Conservation (phyloP, 768 basidiomycete genomes). For the Sporobolomyces roseus region DNA sequence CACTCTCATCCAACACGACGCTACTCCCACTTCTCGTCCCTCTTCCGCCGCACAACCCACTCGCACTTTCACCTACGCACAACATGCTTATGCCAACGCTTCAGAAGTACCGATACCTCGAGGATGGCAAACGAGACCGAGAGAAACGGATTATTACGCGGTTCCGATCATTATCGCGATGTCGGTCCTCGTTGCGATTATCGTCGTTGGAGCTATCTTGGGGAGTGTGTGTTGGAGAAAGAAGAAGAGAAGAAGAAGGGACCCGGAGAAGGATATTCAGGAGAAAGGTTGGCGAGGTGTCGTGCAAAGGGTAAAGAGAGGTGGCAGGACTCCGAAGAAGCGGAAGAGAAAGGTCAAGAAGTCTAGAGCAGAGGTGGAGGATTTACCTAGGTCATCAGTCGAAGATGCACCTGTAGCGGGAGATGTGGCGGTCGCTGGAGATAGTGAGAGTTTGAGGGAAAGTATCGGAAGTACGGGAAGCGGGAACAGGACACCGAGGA, state of each 20-base stretch:
- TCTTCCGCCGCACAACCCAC: not conserved
- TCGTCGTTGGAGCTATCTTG: conserved; percentile 25
- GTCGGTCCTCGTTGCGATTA: conserved; percentile 34
- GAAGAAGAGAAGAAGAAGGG: conserved; percentile 24
- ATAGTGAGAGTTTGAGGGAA: not conserved
- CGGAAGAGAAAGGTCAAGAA: conserved; percentile 4
- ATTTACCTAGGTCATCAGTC: too few species aligned
- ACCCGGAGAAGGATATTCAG: not conserved
- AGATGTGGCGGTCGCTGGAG: not conserved
- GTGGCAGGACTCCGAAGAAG: not conserved
- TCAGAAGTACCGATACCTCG: conserved; percentile 19
- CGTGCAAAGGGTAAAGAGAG: not conserved
- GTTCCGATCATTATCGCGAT: conserved; percentile 39
- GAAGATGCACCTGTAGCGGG: not conserved
- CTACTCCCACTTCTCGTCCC: not conserved
- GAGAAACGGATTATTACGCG: conserved; percentile 37
- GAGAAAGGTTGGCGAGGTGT: conserved; percentile 11
- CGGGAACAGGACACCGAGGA: conserved; percentile 14
- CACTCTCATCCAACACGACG: too few species aligned
- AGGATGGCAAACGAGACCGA: conserved; percentile 26
- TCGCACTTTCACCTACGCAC: not conserved
- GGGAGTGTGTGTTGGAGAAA: conserved; percentile 25
- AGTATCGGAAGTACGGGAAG: conserved; percentile 5
- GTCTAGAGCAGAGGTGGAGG: not conserved
- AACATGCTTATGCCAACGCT: conserved; percentile 1